Percentiles rank a stretch among this genome's conserved stretches.
Conservation (phyloP, 2,329 filamentous ascomycete species). For the Biscogniauxia mediterranea region DNA sequence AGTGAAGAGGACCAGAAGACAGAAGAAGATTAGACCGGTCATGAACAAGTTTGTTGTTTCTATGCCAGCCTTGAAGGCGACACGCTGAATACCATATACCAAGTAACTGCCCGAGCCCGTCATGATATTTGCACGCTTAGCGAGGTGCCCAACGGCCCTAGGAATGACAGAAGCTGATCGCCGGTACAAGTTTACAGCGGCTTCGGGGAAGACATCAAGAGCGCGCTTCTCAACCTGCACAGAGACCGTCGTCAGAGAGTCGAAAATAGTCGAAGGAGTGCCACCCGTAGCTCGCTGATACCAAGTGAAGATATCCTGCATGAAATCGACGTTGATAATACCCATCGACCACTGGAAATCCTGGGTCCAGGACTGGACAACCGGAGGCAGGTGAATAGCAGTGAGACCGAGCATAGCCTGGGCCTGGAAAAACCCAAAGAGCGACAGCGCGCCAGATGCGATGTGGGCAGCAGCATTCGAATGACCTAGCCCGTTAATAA, state of each 20-base stretch:
- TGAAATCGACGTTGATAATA: conserved; percentile 74
- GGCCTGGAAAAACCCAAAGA: conserved; percentile 85
- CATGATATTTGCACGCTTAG: conserved; percentile 46
- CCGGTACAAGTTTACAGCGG: conserved; percentile 30
- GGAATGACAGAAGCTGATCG: conserved; percentile 30
- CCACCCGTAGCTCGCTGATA: conserved; percentile 85
- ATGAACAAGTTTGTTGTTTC: conserved; percentile 84
- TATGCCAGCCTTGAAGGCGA: conserved; percentile 76
- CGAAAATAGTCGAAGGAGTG: conserved; percentile 70
- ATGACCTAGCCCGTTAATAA: conserved; percentile 79
- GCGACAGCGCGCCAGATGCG: conserved; percentile 77
- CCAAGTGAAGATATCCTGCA: conserved; percentile 81
- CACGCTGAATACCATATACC: conserved; percentile 75
- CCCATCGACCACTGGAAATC: conserved; percentile 94
- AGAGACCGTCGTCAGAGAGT: conserved; percentile 66
- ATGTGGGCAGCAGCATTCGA: conserved; percentile 86
- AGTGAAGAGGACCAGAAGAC: conserved; percentile 71
- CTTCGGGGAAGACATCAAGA: conserved; percentile 32
- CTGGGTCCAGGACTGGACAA: conserved; percentile 83
- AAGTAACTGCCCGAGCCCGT: conserved; percentile 46
- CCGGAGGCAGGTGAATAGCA: conserved; percentile 71
- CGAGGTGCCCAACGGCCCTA: conserved; percentile 33
- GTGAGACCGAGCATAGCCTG: conserved; percentile 82
- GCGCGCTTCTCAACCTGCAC: conserved; percentile 66
- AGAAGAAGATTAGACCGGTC: conserved; percentile 79